Base-by-base conservation (phyloP, 2,329 filamentous ascomycete genomes). In the Neobulgaria alba region DNA sequence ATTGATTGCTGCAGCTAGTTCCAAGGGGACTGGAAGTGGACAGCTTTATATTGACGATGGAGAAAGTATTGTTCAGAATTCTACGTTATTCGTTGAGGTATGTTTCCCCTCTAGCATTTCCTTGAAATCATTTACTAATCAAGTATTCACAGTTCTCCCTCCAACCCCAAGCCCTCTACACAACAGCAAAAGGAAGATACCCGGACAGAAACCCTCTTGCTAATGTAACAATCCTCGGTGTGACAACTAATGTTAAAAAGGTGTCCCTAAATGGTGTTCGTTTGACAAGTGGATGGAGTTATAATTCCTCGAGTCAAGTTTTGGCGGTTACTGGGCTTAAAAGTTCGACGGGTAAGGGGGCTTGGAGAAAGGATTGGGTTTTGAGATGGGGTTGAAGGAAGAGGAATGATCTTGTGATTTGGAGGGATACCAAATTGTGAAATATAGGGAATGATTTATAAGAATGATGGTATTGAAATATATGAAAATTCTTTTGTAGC, bases 41-140 rank as follows among this genome's bases (percentile, higher is more conserved):
- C 59, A 65, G 14, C 60, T 89, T 20, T 88, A 89, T 55, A 57
- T 88, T 5, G 85, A 89, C 52, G 85, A 90, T 51, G 84, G 85
- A 1, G 80, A 81, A 61, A 83, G 77, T 41, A 43, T 86, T 5
- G 53, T 60, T 23, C 79, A 74, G 0, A 65, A 71, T 10, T 64
- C 67, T 0, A 79, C 70, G 0, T 67, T 78, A 4, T 67, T 67
- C 45, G 70, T 86, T 17, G 55, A 66, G 38, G 50, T 43, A 41
- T 26, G 39, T 43, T 14, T n/a, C n/a, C n/a, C n/a, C n/a, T n/a
- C n/a, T n/a, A n/a, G n/a, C 16, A 40, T 17, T 10, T 14, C 8
- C 9, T 35, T 36, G 9, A n/a, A 5, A 36, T 9, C 18, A 14
- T n/a, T 29, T 42, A 23, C 31, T 39, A 29, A 39, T 2, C 21